These are phyloP conservation scores for Fusarium sp. DNA, from an alignment of 2,329 filamentous ascomycete species.

Conservation along the genomic window DNA sequence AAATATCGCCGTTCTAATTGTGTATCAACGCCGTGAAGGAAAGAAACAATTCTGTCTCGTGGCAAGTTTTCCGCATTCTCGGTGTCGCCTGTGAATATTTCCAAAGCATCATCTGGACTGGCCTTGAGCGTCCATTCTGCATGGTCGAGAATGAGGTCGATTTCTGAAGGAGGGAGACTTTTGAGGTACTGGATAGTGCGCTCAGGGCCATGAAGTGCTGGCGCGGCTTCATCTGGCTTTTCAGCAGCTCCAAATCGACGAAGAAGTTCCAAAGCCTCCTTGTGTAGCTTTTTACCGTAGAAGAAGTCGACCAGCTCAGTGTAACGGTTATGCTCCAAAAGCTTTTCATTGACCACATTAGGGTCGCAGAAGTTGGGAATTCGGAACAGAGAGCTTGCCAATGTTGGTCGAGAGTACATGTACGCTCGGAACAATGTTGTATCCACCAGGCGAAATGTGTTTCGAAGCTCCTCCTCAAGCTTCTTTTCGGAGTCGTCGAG, in stretches of 20 bases:
- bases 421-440: slow-evolving; percentile 95
- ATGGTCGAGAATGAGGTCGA: slow-evolving; percentile 92
- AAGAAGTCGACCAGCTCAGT: slow-evolving; percentile 98
- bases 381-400: slow-evolving; percentile 91
- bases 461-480: slow-evolving; percentile 77
- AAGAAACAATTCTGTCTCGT: slow-evolving; percentile 79
- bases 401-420: slow-evolving; percentile 88
- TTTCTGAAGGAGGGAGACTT: slow-evolving; percentile 85
- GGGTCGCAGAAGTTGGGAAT: slow-evolving; percentile 98
- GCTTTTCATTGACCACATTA: slow-evolving; percentile 91
- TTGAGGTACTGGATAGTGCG: slow-evolving; percentile 93
- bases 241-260: slow-evolving; percentile 80
- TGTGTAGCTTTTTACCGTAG: slow-evolving; percentile 93
- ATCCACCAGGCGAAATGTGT: slow-evolving; percentile 87
- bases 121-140: slow-evolving; percentile 86
- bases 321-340: slow-evolving; percentile 89
- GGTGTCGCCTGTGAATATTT: slow-evolving; percentile 91
- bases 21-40: slow-evolving; percentile 76
- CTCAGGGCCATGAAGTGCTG: slow-evolving; percentile 79
- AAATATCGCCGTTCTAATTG: slow-evolving; percentile 84
- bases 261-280: slow-evolving; percentile 85
- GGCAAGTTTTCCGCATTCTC: slow-evolving; percentile 94
- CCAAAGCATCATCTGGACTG: slow-evolving; percentile 84
- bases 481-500: slow-evolving; percentile 66
- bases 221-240: slow-evolving; percentile 63